Conservation (phyloP, 2,329 filamentous ascomycete genomes). For the Botrytis byssoidea region DNA sequence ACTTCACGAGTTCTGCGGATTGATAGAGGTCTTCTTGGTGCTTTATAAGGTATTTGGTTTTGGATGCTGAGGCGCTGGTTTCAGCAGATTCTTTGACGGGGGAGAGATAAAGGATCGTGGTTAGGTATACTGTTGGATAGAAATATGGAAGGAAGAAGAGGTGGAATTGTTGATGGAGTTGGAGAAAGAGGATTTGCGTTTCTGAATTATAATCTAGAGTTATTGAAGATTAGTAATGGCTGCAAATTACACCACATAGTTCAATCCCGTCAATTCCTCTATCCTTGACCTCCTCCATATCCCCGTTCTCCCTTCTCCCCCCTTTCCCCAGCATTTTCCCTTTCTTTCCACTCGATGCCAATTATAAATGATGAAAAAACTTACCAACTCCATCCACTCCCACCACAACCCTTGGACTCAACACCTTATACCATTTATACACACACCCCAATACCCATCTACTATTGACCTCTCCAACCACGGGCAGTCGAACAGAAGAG, state of each 20-base stretch:
- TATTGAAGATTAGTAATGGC: background rate
- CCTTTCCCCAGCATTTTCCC: too few relatives aligned
- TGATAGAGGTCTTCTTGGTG: constrained; percentile 83
- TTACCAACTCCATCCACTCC: constrained; percentile 58
- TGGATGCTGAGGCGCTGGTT: background rate
- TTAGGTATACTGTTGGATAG: constrained; percentile 63
- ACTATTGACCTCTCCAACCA: constrained; percentile 53
- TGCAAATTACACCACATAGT: background rate
- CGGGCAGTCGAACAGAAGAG: constrained; percentile 43
- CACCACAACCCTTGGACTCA: constrained; percentile 71
- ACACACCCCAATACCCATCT: constrained; percentile 66
- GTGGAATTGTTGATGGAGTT: constrained; percentile 71
- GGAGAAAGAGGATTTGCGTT: constrained; percentile 68
- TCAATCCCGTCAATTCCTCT: background rate
- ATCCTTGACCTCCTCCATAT: background rate
- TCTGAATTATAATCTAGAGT: constrained; percentile 62
- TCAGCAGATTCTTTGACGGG: background rate
- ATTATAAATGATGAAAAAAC: constrained; percentile 22
- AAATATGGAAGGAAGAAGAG: constrained; percentile 78
- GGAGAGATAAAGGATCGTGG: constrained; percentile 64
- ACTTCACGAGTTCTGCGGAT: constrained; percentile 70
- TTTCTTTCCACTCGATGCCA: background rate
- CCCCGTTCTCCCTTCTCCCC: too few relatives aligned
- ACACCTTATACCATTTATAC: constrained; percentile 81
- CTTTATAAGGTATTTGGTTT: constrained; percentile 65